phyloP scores from a whole-genome alignment of 345 rosid genomes.

The Eucalyptus erythrocorys region DNA sequence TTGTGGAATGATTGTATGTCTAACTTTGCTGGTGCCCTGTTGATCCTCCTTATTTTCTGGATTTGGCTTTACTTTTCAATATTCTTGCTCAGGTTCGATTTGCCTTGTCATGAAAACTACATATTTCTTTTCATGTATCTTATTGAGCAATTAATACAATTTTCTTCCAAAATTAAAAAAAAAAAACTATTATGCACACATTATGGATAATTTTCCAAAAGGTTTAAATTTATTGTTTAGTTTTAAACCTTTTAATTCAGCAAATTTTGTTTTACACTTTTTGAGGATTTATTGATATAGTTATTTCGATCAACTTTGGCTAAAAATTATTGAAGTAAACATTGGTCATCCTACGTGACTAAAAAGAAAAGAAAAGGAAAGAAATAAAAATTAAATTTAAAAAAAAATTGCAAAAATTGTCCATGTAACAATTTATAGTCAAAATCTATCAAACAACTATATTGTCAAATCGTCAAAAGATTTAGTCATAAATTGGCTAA shows the following conservation, averaged over 20 bases:
- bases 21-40: accelerated
- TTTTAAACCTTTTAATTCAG: neutral
- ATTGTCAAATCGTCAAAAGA: accelerated
- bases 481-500: accelerated
- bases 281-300: neutral
- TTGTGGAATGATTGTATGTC: too few species aligned
- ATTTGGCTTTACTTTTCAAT: too few species aligned
- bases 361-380: neutral
- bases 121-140: too few species aligned
- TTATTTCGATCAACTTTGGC: neutral
- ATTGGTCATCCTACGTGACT: accelerated
- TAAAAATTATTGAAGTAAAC: neutral
- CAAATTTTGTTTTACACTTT: neutral
- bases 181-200: too few species aligned
- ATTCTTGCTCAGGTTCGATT: too few species aligned
- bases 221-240: neutral
- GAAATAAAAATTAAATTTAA: neutral
- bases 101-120: too few species aligned
- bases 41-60: too few species aligned
- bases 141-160: too few species aligned
- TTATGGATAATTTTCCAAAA: too few species aligned
- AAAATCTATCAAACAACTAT: accelerated
- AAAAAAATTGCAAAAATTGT: neutral
- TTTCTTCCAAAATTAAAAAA: too few species aligned
- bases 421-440: neutral